Evolutionary conservation across 2,329 filamentous ascomycete genomes (phyloP).

Genomic region (Coniochaeta pulveracea): DNA sequence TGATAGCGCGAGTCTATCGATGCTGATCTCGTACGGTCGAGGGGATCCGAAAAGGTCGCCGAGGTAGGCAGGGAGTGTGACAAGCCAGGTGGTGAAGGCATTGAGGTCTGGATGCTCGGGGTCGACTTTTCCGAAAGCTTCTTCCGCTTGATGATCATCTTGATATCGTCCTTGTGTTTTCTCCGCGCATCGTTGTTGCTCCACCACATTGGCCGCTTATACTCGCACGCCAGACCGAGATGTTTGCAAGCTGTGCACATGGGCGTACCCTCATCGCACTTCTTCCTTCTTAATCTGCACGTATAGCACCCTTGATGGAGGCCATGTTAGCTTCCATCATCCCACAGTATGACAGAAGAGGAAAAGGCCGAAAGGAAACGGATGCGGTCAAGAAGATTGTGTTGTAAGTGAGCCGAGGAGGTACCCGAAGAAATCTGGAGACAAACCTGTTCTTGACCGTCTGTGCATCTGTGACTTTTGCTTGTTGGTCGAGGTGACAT

Average conservation of each 20-base stretch:
- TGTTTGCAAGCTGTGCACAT: constrained; percentile 56
- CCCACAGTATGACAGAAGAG: constrained; percentile 4
- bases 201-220: constrained; percentile 97
- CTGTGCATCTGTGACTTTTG: constrained; percentile 80
- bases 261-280: constrained; percentile 55
- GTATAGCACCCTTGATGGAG: constrained; percentile 49
- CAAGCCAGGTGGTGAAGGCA: constrained; percentile 63
- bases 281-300: constrained; percentile 55
- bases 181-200: constrained; percentile 79
- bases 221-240: constrained; percentile 82
- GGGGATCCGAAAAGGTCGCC: constrained; percentile 65
- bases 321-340: constrained; percentile 19
- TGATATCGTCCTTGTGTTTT: constrained; percentile 88
- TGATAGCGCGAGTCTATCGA: constrained; percentile 74
- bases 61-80: constrained; percentile 75
- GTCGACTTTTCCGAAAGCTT: constrained; percentile 83
- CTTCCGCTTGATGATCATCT: constrained; percentile 93
- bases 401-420: constrained; percentile 7
- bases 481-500: constrained; percentile 34
- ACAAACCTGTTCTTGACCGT: constrained; percentile 85
- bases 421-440: constrained; percentile 5
- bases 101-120: constrained; percentile 40
- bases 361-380: constrained; percentile 7
- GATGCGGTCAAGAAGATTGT: no score
- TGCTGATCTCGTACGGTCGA: constrained; percentile 60